A percentile compares a stretch with the other conserved stretches of the same genome.
Evolutionary conservation across 441 rosid species (phyloP).

Genomic region (Adansonia madagascariensis): DNA sequence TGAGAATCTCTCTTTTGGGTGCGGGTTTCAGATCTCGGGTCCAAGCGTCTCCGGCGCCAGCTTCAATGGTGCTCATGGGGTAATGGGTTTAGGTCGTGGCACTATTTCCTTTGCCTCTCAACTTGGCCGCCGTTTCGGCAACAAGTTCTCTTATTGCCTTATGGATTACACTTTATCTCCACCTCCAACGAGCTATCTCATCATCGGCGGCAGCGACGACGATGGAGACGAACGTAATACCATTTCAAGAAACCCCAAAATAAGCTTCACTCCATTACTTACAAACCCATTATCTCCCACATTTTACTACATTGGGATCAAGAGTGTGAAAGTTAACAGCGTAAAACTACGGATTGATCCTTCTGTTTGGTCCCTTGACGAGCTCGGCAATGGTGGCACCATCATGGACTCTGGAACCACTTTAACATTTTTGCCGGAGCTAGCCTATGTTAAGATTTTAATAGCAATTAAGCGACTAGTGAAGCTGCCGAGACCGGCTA

Average conservation of each 20-base stretch:
- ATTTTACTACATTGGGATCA: slow-evolving; percentile 63
- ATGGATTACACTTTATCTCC: slow-evolving; percentile 80
- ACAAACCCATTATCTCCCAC: slow-evolving; percentile 64
- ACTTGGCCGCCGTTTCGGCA: slow-evolving; percentile 72
- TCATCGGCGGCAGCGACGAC: slow-evolving; percentile 45
- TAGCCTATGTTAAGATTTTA: slow-evolving; percentile 57
- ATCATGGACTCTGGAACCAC: slow-evolving; percentile 85
- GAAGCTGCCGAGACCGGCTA: slow-evolving; percentile 43
- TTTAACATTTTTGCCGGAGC: slow-evolving; percentile 50
- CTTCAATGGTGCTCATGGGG: slow-evolving; percentile 78
- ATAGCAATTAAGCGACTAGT: slow-evolving; percentile 47
- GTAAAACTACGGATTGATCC: slow-evolving; percentile 56
- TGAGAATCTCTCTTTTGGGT: slow-evolving; percentile 59
- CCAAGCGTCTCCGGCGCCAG: slow-evolving; percentile 62
- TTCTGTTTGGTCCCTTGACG: slow-evolving; percentile 70
- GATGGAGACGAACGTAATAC: slow-evolving; percentile 7
- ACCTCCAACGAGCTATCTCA: slow-evolving; percentile 74
- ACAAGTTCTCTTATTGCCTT: slow-evolving; percentile 80
- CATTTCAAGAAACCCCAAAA: slow-evolving; percentile 23
- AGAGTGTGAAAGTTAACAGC: slow-evolving; percentile 48
- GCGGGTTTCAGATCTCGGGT: slow-evolving; percentile 75
- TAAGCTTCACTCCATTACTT: slow-evolving; percentile 64
- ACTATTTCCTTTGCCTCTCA: slow-evolving; percentile 76
- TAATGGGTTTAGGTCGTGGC: slow-evolving; percentile 81
- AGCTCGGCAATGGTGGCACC: slow-evolving; percentile 77